Evolutionary conservation across 257 asterid species (phyloP).

Genomic region (Verbena officinalis): DNA sequence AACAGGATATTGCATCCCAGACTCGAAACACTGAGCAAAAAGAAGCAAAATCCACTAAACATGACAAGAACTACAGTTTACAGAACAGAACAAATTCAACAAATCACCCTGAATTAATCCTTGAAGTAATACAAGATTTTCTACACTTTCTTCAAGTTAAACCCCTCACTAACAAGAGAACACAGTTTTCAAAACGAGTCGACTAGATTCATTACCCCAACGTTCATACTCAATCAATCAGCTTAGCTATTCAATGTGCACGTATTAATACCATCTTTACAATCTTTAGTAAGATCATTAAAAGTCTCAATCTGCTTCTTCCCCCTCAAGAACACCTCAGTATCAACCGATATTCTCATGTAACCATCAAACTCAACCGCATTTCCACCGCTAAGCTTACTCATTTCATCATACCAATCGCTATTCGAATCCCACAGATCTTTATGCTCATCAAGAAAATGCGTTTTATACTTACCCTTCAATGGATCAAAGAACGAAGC

Average conservation of each 20-base stretch:
- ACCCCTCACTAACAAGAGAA: not conserved
- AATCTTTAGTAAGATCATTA: constrained; percentile 77
- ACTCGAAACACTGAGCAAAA: not conserved
- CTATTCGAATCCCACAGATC: constrained; percentile 76
- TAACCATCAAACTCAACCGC: constrained; percentile 85
- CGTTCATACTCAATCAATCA: too few species aligned
- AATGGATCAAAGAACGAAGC: constrained; percentile 59
- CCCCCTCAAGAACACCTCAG: constrained; percentile 75
- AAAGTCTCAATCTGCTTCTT: constrained; percentile 83
- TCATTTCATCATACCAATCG: constrained; percentile 74
- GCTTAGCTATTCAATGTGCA: constrained; percentile 35
- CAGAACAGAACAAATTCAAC: too few species aligned
- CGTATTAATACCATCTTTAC: constrained; percentile 73
- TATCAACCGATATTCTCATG: constrained; percentile 76
- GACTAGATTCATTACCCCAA: not conserved
- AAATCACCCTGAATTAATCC: constrained; percentile 31
- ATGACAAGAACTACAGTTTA: not conserved
- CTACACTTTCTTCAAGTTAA: not conserved
- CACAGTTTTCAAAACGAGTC: not conserved
- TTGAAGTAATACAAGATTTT: not conserved
- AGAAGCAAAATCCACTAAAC: not conserved
- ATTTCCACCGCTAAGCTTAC: constrained; percentile 61
- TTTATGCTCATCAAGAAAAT: constrained; percentile 71
- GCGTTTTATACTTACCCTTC: constrained; percentile 69
- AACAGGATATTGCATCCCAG: too few species aligned